These are phyloP conservation scores for Xylaria longipes DNA, from an alignment of 495 filamentous ascomycete species.

Conservation along the genomic window DNA sequence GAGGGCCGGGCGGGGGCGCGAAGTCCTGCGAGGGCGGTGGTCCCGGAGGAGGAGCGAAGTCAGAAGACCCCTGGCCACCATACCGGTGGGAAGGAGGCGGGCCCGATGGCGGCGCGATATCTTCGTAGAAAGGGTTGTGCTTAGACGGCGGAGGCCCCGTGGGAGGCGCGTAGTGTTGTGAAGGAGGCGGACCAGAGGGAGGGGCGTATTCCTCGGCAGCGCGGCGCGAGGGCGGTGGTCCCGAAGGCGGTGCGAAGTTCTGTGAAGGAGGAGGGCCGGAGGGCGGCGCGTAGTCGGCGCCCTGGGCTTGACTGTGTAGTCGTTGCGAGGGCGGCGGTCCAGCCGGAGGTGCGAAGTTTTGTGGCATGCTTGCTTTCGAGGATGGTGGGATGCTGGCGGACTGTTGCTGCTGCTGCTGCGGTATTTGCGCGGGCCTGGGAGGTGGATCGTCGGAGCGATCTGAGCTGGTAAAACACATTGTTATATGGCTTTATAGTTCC, in stretches of 20 bases:
- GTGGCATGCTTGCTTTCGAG: conserved; percentile 21
- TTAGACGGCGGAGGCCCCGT: conserved; percentile 45
- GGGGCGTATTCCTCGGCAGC: conserved; percentile 34
- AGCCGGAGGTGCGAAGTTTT: conserved; percentile 33
- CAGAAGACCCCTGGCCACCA: conserved; percentile 23
- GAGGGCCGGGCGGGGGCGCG: conserved; percentile 52
- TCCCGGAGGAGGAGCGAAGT: conserved; percentile 41
- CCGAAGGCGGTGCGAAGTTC: conserved; percentile 45
- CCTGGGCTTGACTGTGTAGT: neutral
- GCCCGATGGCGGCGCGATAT: conserved; percentile 17
- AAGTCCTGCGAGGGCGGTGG: conserved; percentile 43
- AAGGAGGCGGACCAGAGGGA: conserved; percentile 44
- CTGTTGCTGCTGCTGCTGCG: conserved; percentile 37
- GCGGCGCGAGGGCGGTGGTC: conserved; percentile 26
- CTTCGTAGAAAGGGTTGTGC: conserved; percentile 28
- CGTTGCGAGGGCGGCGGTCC: conserved; percentile 45
- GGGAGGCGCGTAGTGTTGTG: conserved; percentile 49
- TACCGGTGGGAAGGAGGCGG: conserved; percentile 30
- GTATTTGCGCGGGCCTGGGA: conserved; percentile 37
- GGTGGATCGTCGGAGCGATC: conserved; percentile 41
- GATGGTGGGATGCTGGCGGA: conserved; percentile 40
- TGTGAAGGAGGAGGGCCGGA: conserved; percentile 46
- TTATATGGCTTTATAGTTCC: neutral
- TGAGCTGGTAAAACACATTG: conserved; percentile 55
- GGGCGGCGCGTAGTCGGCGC: conserved; percentile 32